Conservation (phyloP, 306 rosid species). For the Fragaria iinumae region DNA sequence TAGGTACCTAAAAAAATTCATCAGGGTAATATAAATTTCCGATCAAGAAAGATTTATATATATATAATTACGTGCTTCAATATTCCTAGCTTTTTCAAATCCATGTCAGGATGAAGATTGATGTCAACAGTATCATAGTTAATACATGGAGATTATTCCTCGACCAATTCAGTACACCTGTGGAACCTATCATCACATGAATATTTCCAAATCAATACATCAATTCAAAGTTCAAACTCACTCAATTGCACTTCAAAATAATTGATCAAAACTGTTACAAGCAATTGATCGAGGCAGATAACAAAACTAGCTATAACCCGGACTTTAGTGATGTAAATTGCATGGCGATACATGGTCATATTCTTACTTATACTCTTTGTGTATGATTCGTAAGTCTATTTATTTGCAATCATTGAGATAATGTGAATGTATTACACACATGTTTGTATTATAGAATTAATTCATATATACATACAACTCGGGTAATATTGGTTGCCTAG, state of each 20-base stretch:
- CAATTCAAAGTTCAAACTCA: not conserved
- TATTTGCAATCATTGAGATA: too few relatives aligned
- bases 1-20: too few relatives aligned
- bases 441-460: too few relatives aligned
- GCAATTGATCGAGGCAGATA: not conserved
- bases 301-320: not conserved
- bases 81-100: conserved; percentile 4
- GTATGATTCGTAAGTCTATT: too few relatives aligned
- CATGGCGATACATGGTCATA: too few relatives aligned
- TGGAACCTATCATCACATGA: not conserved
- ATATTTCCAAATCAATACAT: not conserved
- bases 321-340: not conserved
- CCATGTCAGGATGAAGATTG: conserved; percentile 13
- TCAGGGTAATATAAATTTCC: not conserved
- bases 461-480: too few relatives aligned
- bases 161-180: not conserved
- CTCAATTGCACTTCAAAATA: not conserved
- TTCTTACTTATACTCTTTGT: too few relatives aligned
- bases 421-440: too few relatives aligned
- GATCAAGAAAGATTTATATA: not conserved
- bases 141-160: conserved; percentile 1
- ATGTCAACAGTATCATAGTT: not conserved
- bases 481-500: too few relatives aligned
- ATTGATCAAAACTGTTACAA: not conserved
- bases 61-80: not conserved